A percentile compares a stretch with the other conserved stretches of the same genome.
Evolutionary conservation across 169 alveolate species (phyloP).

Genomic region (Plasmodium blacklocki): DNA sequence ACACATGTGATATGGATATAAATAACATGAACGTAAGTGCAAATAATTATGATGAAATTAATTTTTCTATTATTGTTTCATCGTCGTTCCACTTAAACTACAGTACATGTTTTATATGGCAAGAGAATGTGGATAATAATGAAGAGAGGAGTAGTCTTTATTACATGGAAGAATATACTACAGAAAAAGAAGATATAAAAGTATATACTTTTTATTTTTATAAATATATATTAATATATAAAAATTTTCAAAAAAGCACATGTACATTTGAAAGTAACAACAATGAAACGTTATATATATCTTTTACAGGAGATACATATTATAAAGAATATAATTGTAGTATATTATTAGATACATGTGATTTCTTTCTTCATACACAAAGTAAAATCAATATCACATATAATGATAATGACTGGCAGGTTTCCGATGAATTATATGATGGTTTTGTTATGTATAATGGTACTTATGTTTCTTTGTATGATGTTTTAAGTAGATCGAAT

Average conservation of each 20-base stretch:
- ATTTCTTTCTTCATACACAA: constrained; percentile 15
- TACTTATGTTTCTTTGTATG: constrained; percentile 6
- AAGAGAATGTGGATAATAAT: constrained; percentile 7
- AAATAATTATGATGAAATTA: constrained; percentile 17
- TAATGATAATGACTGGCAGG: constrained; percentile 16
- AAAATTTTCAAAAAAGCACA: not conserved
- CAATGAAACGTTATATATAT: constrained; percentile 18
- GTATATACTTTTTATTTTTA: constrained; percentile 14
- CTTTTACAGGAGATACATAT: not conserved
- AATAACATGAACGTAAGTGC: not conserved
- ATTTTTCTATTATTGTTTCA: constrained; percentile 30
- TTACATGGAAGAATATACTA: constrained; percentile 12
- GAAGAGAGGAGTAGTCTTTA: constrained; percentile 14
- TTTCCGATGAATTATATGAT: not conserved
- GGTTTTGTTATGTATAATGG: constrained; percentile 12
- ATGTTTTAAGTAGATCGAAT: constrained; percentile 17
- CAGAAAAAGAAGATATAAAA: constrained; percentile 8
- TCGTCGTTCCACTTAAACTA: not conserved
- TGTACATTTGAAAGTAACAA: constrained; percentile 8
- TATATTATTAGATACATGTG: constrained; percentile 31
- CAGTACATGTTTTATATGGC: constrained; percentile 13
- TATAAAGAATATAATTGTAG: constrained; percentile 21
- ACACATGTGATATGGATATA: constrained; percentile 12
- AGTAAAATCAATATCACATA: constrained; percentile 31
- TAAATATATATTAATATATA: constrained; percentile 17